phyloP scores from a whole-genome alignment of 1,284 basidiomycete genomes.

The Jaminaea rosea region DNA sequence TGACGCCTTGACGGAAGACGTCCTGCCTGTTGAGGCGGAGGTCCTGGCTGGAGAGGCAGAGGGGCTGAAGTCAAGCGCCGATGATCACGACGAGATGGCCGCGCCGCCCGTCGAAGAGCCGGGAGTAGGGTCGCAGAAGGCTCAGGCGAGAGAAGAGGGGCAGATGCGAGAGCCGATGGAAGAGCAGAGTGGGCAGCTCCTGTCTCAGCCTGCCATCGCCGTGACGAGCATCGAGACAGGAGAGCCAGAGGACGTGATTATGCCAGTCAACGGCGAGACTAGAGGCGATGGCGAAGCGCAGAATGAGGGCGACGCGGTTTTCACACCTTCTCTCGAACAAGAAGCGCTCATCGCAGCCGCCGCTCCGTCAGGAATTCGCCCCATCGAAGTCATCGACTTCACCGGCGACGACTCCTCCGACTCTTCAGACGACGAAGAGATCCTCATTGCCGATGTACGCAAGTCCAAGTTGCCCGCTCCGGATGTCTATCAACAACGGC shows the following conservation, averaged over 20 bases:
- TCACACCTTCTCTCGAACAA: too few species aligned
- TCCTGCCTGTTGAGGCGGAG: neutral
- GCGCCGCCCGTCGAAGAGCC: too few species aligned
- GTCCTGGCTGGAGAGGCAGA: neutral
- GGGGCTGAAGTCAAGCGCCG: neutral
- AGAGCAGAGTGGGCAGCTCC: too few species aligned
- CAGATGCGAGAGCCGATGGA: too few species aligned
- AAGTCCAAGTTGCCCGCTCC: too few species aligned
- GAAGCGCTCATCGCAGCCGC: too few species aligned
- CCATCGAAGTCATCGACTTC: neutral
- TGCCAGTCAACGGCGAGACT: neutral
- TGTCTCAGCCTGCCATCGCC: neutral
- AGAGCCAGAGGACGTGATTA: neutral
- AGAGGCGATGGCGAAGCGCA: neutral
- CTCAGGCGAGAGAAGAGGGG: neutral
- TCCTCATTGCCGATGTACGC: neutral
- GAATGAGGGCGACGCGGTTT: neutral
- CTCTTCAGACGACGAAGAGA: neutral
- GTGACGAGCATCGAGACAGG: neutral
- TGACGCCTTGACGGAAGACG: neutral
- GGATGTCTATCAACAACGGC: too few species aligned
- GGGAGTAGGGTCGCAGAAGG: neutral
- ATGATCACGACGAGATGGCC: neutral
- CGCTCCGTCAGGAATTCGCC: too few species aligned
- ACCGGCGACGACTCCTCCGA: neutral